A percentile compares a stretch with the other conserved stretches of the same genome.
Evolutionary conservation across 495 filamentous ascomycete species (phyloP).

Genomic region (Daldinia childiae): DNA sequence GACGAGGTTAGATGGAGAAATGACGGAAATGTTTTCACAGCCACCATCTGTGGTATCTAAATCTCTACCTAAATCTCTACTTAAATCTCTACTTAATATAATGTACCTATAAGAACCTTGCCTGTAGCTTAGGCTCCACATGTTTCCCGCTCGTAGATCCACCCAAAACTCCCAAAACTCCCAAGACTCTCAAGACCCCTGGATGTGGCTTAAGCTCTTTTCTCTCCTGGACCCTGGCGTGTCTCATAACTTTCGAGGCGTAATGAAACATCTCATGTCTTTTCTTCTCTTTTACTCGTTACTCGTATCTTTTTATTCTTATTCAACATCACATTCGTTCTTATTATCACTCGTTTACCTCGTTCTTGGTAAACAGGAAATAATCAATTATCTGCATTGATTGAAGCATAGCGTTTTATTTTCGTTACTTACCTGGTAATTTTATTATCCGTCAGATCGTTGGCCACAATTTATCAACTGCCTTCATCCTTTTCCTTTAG

Average conservation of each 20-base stretch:
- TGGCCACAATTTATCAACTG: not conserved
- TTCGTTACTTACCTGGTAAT: constrained; percentile 7
- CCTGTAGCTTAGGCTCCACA: too few species aligned
- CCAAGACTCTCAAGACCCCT: too few species aligned
- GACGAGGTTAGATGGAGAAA: constrained; percentile 2
- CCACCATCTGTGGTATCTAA: too few species aligned
- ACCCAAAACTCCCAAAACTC: too few species aligned
- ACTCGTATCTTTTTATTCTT: not conserved
- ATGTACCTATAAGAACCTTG: too few species aligned
- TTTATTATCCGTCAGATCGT: constrained; percentile 2
- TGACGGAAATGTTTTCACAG: not conserved
- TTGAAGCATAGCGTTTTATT: constrained; percentile 11
- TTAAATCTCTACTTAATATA: too few species aligned
- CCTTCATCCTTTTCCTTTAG: not conserved
- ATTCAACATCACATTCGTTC: constrained; percentile 9
- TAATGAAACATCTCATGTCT: constrained; percentile 29
- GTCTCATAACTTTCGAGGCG: constrained; percentile 35
- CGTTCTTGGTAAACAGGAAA: not conserved
- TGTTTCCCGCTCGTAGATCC: not conserved
- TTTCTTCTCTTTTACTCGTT: constrained; percentile 10
- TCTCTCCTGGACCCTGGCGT: constrained; percentile 9
- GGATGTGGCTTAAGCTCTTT: constrained; percentile 37
- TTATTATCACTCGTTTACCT: constrained; percentile 7
- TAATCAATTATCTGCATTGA: constrained; percentile 18
- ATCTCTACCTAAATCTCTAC: too few species aligned